Conservation (phyloP, 1,139 yeast genomes). For the Debaryomyces psychrophilus region DNA sequence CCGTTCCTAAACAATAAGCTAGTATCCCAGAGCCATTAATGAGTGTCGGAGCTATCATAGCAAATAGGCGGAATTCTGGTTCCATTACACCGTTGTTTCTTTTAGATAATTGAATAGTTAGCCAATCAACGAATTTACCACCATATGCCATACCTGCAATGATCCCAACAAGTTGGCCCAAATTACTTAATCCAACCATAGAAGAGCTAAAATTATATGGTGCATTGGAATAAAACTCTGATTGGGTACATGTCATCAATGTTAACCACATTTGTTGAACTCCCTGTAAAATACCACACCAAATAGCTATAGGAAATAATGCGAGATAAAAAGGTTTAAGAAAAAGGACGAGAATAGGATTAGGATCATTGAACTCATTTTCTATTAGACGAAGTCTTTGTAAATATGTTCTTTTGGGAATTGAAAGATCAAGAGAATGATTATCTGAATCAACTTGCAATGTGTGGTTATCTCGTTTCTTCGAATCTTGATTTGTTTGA, state of each 20-base stretch:
- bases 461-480: constrained; percentile 3
- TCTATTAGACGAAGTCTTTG: constrained; percentile 41
- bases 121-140: constrained; percentile 48
- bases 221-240: constrained; percentile 38
- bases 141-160: constrained; percentile 46
- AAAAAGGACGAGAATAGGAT: constrained; percentile 43
- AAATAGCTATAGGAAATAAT: constrained; percentile 59
- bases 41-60: constrained; percentile 41
- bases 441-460: neutral
- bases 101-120: constrained; percentile 36
- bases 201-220: constrained; percentile 43
- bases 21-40: constrained; percentile 45
- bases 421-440: constrained; percentile 12
- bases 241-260: constrained; percentile 47
- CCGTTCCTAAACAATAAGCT: constrained; percentile 40
- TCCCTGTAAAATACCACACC: constrained; percentile 67
- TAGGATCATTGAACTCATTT: constrained; percentile 40
- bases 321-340: constrained; percentile 46
- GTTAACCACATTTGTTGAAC: constrained; percentile 62
- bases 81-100: constrained; percentile 43
- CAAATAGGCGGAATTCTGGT: constrained; percentile 45
- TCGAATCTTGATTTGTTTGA: neutral
- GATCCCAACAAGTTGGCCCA: constrained; percentile 44
- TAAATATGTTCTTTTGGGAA: constrained; percentile 35
- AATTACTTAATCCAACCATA: constrained; percentile 44